phyloP scores from a whole-genome alignment of 352 stramenopile genomes.

The Phytophthora vignae region DNA sequence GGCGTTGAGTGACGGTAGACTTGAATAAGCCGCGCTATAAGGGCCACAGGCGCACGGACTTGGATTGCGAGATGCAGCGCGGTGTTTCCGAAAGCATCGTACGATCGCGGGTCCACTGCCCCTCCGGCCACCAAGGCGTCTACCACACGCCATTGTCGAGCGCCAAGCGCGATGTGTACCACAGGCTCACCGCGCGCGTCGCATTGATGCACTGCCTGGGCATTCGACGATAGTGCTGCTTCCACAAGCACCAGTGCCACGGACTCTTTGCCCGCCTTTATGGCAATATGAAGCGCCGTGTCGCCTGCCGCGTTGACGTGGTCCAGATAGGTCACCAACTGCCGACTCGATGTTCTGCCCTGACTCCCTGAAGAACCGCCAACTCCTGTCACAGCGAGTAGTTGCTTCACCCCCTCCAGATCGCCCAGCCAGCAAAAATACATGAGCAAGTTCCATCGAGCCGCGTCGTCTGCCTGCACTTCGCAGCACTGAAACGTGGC shows the following conservation, averaged over 20 bases:
- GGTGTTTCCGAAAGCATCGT: slow-evolving; percentile 59
- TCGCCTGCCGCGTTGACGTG: slow-evolving; percentile 72
- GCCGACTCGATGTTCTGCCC: slow-evolving; percentile 30
- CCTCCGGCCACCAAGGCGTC: slow-evolving; percentile 52
- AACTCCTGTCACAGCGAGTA: slow-evolving; percentile 36
- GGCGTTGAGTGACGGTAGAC: slow-evolving; percentile 45
- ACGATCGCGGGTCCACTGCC: slow-evolving; percentile 52
- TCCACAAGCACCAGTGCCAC: slow-evolving; percentile 59
- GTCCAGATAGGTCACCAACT: slow-evolving; percentile 57
- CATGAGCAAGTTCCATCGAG: slow-evolving; percentile 75
- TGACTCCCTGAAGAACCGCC: slow-evolving; percentile 18
- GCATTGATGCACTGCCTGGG: slow-evolving; percentile 50
- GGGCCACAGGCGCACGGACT: slow-evolving; percentile 50
- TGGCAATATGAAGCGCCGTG: slow-evolving; percentile 73
- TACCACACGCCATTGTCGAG: slow-evolving; percentile 73
- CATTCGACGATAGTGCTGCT: slow-evolving; percentile 39
- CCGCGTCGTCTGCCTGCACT: slow-evolving; percentile 49
- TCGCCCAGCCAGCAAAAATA: slow-evolving; percentile 66
- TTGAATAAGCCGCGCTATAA: slow-evolving; percentile 58
- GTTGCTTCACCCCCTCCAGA: slow-evolving; percentile 45
- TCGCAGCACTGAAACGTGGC: slow-evolving; percentile 36
- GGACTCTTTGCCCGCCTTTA: slow-evolving; percentile 51
- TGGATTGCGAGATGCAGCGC: slow-evolving; percentile 75
- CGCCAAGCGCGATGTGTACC: slow-evolving; percentile 67
- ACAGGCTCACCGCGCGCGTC: slow-evolving; percentile 61